Conservation (phyloP, 106 monocot species). For the Allium cepa region DNA sequence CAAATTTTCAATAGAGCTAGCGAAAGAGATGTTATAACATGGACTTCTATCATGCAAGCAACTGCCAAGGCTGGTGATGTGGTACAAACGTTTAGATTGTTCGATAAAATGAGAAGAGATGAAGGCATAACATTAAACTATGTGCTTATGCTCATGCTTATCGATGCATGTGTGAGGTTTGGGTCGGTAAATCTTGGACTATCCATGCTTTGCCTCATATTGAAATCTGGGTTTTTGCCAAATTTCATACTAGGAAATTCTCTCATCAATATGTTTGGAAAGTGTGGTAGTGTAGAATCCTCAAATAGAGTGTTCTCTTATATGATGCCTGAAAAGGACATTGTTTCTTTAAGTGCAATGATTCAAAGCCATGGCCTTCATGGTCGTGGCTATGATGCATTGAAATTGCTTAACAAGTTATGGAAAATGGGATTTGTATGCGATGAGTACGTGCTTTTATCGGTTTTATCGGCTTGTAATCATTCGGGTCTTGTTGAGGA, state of each 20-base stretch:
- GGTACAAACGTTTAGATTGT: constrained; percentile 11
- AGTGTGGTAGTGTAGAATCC: constrained; percentile 43
- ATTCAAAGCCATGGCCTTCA: constrained; percentile 46
- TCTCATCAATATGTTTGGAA: constrained; percentile 55
- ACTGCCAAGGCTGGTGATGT: constrained; percentile 12
- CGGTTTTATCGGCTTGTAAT: constrained; percentile 41
- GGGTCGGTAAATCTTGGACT: constrained; percentile 20
- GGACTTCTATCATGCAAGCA: constrained; percentile 26
- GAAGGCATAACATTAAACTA: constrained; percentile 17
- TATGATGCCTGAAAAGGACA: constrained; percentile 20
- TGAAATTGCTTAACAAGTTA: constrained; percentile 41
- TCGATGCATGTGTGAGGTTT: constrained; percentile 18
- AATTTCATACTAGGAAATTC: constrained; percentile 37
- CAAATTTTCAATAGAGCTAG: constrained; percentile 10
- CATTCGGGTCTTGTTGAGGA: constrained; percentile 33
- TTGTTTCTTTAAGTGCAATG: constrained; percentile 39
- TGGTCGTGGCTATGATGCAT: constrained; percentile 27
- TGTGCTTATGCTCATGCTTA: constrained; percentile 22
- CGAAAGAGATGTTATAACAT: constrained; percentile 23
- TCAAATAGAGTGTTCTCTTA: constrained; percentile 26
- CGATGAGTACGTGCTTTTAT: constrained; percentile 34
- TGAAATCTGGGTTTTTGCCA: constrained; percentile 19
- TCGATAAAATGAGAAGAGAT: constrained; percentile 14
- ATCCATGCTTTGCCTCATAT: constrained; percentile 8
- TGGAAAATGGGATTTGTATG: constrained; percentile 13